These are phyloP conservation scores for Globisporangium canariense DNA, from an alignment of 352 stramenopile genomes.

Conservation along the genomic window DNA sequence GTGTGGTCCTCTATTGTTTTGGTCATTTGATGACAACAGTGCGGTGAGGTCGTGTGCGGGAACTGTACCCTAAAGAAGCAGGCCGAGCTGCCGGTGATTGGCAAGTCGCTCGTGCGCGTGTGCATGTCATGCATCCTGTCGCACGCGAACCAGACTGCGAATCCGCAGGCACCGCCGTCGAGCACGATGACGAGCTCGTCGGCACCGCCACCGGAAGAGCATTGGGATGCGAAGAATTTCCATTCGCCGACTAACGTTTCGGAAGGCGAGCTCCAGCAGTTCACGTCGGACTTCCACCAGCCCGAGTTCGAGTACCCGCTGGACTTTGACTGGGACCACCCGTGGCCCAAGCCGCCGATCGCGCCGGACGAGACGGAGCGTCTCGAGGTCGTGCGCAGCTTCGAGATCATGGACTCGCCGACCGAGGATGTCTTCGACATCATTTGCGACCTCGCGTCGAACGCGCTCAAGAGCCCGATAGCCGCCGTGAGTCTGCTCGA, in stretches of 20 bases:
- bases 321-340: constrained; percentile 87
- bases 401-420: constrained; percentile 87
- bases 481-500: constrained; percentile 81
- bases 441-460: constrained; percentile 84
- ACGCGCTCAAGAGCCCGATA: constrained; percentile 85
- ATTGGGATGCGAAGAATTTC: constrained; percentile 82
- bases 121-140: constrained; percentile 90
- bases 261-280: constrained; percentile 71
- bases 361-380: constrained; percentile 65
- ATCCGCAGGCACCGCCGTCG: constrained; percentile 54
- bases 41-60: constrained; percentile 82
- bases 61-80: constrained; percentile 89
- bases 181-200: constrained; percentile 39
- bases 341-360: constrained; percentile 81
- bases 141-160: constrained; percentile 74
- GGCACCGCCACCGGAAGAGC: constrained; percentile 37
- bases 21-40: constrained; percentile 29
- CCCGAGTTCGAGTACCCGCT: constrained; percentile 83
- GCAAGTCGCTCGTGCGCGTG: constrained; percentile 78
- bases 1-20: neutral
- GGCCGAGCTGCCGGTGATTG: constrained; percentile 80
- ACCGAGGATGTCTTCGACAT: constrained; percentile 88
- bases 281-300: constrained; percentile 76
- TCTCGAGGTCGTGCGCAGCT: constrained; percentile 72
- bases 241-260: constrained; percentile 79